These are phyloP conservation scores for Pythium pyrilobum DNA, from an alignment of 352 stramenopile species.

Conservation along the genomic window DNA sequence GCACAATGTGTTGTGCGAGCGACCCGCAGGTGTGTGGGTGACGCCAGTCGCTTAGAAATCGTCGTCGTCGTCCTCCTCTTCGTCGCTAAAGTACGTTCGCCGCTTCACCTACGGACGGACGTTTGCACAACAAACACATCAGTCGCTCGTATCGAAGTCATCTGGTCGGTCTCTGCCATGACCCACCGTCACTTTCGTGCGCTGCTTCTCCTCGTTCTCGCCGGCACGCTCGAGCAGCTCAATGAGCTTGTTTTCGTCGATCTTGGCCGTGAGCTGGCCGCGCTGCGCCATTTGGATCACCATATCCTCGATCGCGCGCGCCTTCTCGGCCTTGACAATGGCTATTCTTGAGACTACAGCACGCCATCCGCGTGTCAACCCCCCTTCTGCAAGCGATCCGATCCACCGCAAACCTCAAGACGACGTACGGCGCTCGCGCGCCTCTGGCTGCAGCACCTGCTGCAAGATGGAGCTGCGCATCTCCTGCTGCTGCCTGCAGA, in stretches of 20 bases:
- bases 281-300: slow-evolving; percentile 84
- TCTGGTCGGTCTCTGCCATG: background rate
- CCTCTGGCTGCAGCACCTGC: slow-evolving; percentile 74
- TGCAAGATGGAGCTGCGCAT: slow-evolving; percentile 72
- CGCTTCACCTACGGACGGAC: slow-evolving; percentile 62
- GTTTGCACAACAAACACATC: background rate
- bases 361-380: background rate
- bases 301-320: slow-evolving; percentile 80
- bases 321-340: slow-evolving; percentile 87
- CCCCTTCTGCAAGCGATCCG: background rate
- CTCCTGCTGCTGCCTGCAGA: slow-evolving; percentile 65
- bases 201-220: slow-evolving; percentile 77
- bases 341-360: slow-evolving; percentile 75
- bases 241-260: slow-evolving; percentile 84
- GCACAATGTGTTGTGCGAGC: too few relatives aligned
- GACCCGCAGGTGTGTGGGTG: too few relatives aligned
- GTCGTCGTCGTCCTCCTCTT: slow-evolving; percentile 85
- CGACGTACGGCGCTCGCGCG: slow-evolving; percentile 71
- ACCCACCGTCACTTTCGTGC: slow-evolving; percentile 83
- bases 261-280: slow-evolving; percentile 73
- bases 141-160: background rate
- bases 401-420: background rate
- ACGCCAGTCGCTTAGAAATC: slow-evolving; percentile 20
- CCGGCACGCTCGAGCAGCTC: slow-evolving; percentile 74
- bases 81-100: slow-evolving; percentile 85